Evolutionary conservation across 2,329 filamentous ascomycete species (phyloP), one percentile per base, ranked within the genome.

Genomic region (Alternaria sp.): DNA sequence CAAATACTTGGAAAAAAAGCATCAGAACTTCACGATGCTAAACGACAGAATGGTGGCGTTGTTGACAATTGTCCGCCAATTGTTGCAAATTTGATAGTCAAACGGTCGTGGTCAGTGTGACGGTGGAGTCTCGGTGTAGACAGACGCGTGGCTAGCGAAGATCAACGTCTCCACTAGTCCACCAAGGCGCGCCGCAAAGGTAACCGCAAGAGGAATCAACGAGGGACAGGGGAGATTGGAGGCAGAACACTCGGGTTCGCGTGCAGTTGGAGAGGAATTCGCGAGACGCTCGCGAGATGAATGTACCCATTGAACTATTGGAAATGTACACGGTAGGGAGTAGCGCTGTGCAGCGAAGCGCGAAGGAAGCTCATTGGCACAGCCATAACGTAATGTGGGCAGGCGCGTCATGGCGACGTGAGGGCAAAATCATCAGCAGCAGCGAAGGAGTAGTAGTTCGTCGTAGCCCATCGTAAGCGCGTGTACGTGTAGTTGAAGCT

Each of bases 71-170:
- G 12, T 28, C 27, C 25, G 40, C 16, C 22, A 36, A 43, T 20
- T 56, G 27, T 30, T 41, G 58, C 45, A 52, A 59, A 48, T 48
- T 38, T 41, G n/a, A 54, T 30, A 40, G 59, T 36, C 44, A 54
- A 57, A 57, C 36, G 49, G 54, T 27, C 45, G 48, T 43, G 54
- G 58, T 48, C 54, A 57, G 43, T 53, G 43, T 57, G 30, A 18
- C 32, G 51, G 49, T 49, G 54, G 61, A 51, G 61, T 32, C 44
- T 40, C 30, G 36, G 57, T 48, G 46, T 44, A 56, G 57, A 58
- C 59, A 43, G 59, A 63, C 61, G 61, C 61, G 61, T 63, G 61
- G 61, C 61, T 60, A 57, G 53, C 54, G 49, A 52, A 54, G 60
- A 61, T 54, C 53, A 48, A 61, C 53, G 40, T 55, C 54, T 38